Base-by-base conservation (phyloP, 2,329 filamentous ascomycete species). In the Colletotrichum echinochloae region DNA sequence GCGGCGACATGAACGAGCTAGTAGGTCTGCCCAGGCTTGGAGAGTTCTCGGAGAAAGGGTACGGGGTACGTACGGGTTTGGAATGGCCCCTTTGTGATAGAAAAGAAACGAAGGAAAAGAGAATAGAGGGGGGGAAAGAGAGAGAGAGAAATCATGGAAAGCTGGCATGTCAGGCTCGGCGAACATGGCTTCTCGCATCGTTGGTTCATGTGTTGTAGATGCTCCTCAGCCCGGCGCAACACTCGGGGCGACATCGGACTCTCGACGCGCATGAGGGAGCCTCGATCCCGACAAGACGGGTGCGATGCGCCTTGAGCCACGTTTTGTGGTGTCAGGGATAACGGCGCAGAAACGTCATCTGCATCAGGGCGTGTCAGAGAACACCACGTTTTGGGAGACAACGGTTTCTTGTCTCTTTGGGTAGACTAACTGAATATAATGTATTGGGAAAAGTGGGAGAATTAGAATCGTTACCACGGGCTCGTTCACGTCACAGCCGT, bases 391-490 rank as follows among this genome's bases (percentile, higher is more conserved):
- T 23, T n/a, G 1, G 30, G 18, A n/a, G 11, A 3, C 26, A 5
- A 3, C 9, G 16, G 7, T 14, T 16, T n/a, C n/a, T n/a, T 18
- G 52, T 23, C 60, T 54, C n/a, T 28, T 20, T 18, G 35, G 18
- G n/a, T n/a, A n/a, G n/a, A n/a, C n/a, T n/a, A n/a, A n/a, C n/a
- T n/a, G n/a, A n/a, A 35, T 18, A 33, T 12, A 49, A 18, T 23
- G n/a, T 28, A 30, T 57, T 35, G 41, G 67, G 49, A 67, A 52
- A 46, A 56, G 28, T 30, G 51, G 55, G 56, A 57, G 35, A 57
- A 49, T 57, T 70, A 62, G 56, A 70, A 70, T n/a, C n/a, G n/a
- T n/a, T n/a, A n/a, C n/a, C n/a, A 61, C 63, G 44, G 49, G 28
- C 18, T 52, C 60, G 18, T 44, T 67, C 67, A 71, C 57, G 68